Conservation (phyloP, 768 basidiomycete species). For the Pleurotus pulmonarius region DNA sequence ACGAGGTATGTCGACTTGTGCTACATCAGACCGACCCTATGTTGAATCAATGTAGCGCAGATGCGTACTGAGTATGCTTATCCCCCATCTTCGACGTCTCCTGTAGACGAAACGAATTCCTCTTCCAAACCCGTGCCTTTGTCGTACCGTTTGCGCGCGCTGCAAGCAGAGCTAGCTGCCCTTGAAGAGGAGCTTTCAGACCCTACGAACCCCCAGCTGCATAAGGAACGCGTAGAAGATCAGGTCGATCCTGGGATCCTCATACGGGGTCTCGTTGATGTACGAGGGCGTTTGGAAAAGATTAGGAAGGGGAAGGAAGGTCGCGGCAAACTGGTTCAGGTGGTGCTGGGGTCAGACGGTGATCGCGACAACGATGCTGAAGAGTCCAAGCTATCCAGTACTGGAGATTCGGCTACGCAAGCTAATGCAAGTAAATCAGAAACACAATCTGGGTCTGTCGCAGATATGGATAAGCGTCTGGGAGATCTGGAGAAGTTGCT, state of each 20-base stretch:
- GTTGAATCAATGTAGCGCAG: constrained; percentile 31
- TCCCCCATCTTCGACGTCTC: constrained; percentile 60
- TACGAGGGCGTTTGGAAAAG: constrained; percentile 64
- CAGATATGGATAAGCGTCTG: constrained; percentile 80
- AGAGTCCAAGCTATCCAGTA: not conserved
- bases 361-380: constrained; percentile 11
- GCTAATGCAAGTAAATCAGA: constrained; percentile 21
- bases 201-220: constrained; percentile 67
- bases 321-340: constrained; percentile 57
- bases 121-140: constrained; percentile 40
- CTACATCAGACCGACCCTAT: not conserved
- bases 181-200: constrained; percentile 83
- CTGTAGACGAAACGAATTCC: constrained; percentile 21
- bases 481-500: constrained; percentile 80
- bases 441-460: constrained; percentile 49
- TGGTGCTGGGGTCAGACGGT: constrained; percentile 38
- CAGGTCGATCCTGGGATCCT: constrained; percentile 71
- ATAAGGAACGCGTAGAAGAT: constrained; percentile 54
- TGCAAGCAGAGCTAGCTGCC: constrained; percentile 76
- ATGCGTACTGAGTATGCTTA: constrained; percentile 62
- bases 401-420: not conserved
- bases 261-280: constrained; percentile 74
- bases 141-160: constrained; percentile 53
- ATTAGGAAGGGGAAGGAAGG: constrained; percentile 66
- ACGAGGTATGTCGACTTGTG: constrained; percentile 34